Evolutionary conservation across 2,329 filamentous ascomycete genomes (phyloP).

Genomic region (Pseudocercospora pini-densiflorae): DNA sequence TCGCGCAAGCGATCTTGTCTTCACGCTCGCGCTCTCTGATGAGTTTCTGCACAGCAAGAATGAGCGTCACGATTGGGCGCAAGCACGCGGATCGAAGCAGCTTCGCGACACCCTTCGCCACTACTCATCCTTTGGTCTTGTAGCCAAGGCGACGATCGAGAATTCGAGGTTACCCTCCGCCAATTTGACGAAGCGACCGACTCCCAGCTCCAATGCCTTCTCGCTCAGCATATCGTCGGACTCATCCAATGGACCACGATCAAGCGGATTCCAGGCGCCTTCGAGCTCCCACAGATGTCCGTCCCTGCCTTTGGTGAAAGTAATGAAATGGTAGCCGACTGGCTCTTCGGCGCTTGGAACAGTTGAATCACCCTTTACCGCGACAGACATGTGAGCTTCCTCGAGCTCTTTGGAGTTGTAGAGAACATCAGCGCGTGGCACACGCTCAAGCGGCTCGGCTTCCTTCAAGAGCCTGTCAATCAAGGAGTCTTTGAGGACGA

Average conservation of each 20-base stretch:
- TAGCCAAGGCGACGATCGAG: conserved; percentile 50
- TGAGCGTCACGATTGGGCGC: too few relatives aligned
- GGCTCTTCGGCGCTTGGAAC: conserved; percentile 38
- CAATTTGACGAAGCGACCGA: conserved; percentile 46
- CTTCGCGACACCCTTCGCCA: not conserved
- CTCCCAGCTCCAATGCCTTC: conserved; percentile 47
- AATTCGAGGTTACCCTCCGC: conserved; percentile 48
- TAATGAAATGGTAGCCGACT: conserved; percentile 51
- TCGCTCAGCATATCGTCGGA: conserved; percentile 52
- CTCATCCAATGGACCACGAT: conserved; percentile 46
- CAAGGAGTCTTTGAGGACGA: conserved; percentile 49
- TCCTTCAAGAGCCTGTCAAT: conserved; percentile 52
- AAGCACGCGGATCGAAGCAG: not conserved
- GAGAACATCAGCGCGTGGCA: conserved; percentile 56
- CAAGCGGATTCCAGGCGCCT: conserved; percentile 46
- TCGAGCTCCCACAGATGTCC: conserved; percentile 52
- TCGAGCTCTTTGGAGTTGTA: conserved; percentile 54
- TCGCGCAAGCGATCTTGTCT: not conserved
- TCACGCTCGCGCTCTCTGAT: not conserved
- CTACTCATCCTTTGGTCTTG: conserved; percentile 18
- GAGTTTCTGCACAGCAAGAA: too few relatives aligned
- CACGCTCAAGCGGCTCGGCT: conserved; percentile 50
- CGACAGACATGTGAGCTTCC: conserved; percentile 48
- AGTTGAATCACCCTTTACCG: conserved; percentile 47
- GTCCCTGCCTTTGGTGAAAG: conserved; percentile 53